Evolutionary conservation across 441 rosid species (phyloP), one percentile per base, ranked within the genome.

Genomic region (Mallotus repandus): DNA sequence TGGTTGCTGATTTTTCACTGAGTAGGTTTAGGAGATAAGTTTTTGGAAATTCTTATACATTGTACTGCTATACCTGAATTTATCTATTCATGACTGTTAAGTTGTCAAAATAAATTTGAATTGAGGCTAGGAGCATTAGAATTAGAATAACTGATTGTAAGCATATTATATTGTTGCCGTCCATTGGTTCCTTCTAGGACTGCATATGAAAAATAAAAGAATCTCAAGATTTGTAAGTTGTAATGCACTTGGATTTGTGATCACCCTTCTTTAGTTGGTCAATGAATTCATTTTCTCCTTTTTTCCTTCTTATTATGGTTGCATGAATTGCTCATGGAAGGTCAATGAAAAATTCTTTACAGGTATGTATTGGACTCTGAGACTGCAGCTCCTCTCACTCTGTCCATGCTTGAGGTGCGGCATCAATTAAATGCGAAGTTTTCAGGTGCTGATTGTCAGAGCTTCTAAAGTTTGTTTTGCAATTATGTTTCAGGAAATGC

Each of bases 281-380:
- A 19, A n/a, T 74, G 50, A 18, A 52, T 58, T 59, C 48, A 57
- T 59, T 53, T 35, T 60, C 16, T 43, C 55, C 19, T 14, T 2
- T 19, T 54, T 66, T 58, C 53, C 22, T 76, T 59, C 29, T 76
- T 70, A 57, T 65, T 55, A 16, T 62, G 14, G 35, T 70, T 16
- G 7, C 5, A 58, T 57, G 62, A 43, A 65, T 55, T 41, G 61
- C 62, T 78, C 29, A 63, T 57, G 61, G 48, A 73, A 49, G 74
- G 50, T 61, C 22, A 11, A 55, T 60, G 15, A 63, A 76, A 57
- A 25, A 32, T 54, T 46, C 18, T 84, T 72, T 82, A 76, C 72
- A 96, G 99, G 98, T 96, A 96, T 90, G 96, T 96, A 66, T 75
- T 90, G 90, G 98, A 94, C 82, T 81, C 99, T 78, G 93, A 90